phyloP scores from a whole-genome alignment of 371 early-diverging fungal species.

The Batkoa obscura region DNA sequence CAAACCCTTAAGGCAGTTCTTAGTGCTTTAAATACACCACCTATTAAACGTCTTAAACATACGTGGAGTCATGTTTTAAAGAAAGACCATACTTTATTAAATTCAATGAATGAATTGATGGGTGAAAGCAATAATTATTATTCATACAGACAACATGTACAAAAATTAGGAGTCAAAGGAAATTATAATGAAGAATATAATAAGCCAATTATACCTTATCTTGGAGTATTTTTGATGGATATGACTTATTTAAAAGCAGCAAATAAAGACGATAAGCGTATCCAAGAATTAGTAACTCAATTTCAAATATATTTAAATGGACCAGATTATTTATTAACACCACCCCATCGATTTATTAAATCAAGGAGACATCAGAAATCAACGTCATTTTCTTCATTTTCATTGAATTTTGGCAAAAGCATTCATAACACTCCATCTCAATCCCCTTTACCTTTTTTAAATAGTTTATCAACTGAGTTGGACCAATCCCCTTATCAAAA shows the following conservation, averaged over 20 bases:
- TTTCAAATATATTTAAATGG: constrained; percentile 18
- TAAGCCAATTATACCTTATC: constrained; percentile 48
- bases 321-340: background rate
- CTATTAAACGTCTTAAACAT: constrained; percentile 47
- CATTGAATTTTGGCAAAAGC: too few relatives aligned
- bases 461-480: too few relatives aligned
- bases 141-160: constrained; percentile 27
- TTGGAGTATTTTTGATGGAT: constrained; percentile 63
- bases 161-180: background rate
- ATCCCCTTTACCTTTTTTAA: too few relatives aligned
- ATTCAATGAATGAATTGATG: constrained; percentile 35
- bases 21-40: constrained; percentile 49
- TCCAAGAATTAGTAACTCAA: constrained; percentile 23
- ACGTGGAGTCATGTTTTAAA: constrained; percentile 57
- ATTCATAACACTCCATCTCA: too few relatives aligned
- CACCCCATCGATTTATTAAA: background rate
- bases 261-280: constrained; percentile 32
- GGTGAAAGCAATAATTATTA: constrained; percentile 53
- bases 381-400: too few relatives aligned
- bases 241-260: constrained; percentile 51
- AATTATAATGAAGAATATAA: constrained; percentile 17
- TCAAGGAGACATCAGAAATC: too few relatives aligned
- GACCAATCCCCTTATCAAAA: too few relatives aligned
- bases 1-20: constrained; percentile 57
- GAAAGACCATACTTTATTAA: constrained; percentile 34